Conservation (phyloP, 495 filamentous ascomycete genomes). For the Astrothelium subdiscretum region DNA sequence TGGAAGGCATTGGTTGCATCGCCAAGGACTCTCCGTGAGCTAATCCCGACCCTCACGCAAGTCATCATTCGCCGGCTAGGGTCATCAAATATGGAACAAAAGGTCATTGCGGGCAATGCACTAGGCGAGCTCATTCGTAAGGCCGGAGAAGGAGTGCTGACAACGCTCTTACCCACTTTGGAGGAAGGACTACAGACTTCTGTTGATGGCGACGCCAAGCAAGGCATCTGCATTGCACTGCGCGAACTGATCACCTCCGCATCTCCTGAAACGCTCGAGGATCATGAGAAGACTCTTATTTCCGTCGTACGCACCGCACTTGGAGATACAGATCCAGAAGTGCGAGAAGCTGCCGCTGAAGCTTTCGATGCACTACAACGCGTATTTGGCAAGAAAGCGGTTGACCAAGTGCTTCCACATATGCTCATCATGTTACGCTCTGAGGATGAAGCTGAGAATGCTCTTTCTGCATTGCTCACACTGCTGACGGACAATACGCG, state of each 20-base stretch:
- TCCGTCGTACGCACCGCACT: slow-evolving; percentile 88
- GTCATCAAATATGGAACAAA: slow-evolving; percentile 95
- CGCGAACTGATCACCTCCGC: slow-evolving; percentile 90
- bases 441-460: slow-evolving; percentile 81
- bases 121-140: slow-evolving; percentile 93
- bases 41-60: slow-evolving; percentile 86
- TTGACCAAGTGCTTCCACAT: slow-evolving; percentile 89
- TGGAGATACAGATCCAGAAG: slow-evolving; percentile 77
- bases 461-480: slow-evolving; percentile 80
- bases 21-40: slow-evolving; percentile 83
- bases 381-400: slow-evolving; percentile 80
- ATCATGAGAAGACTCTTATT: slow-evolving; percentile 89
- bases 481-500: slow-evolving; percentile 85
- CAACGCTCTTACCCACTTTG: slow-evolving; percentile 77
- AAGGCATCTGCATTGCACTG: slow-evolving; percentile 94
- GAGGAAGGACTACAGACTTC: slow-evolving; percentile 85
- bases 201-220: slow-evolving; percentile 83
- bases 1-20: slow-evolving; percentile 96
- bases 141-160: slow-evolving; percentile 83
- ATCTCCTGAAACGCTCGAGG: slow-evolving; percentile 76
- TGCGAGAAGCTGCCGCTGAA: slow-evolving; percentile 90
- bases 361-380: slow-evolving; percentile 92
- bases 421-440: slow-evolving; percentile 76
- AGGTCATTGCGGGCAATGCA: slow-evolving; percentile 93
- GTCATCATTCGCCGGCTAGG: slow-evolving; percentile 89